These are phyloP conservation scores for Cyclotella atomus DNA, from an alignment of 108 stramenopile genomes.

Conservation along the genomic window DNA sequence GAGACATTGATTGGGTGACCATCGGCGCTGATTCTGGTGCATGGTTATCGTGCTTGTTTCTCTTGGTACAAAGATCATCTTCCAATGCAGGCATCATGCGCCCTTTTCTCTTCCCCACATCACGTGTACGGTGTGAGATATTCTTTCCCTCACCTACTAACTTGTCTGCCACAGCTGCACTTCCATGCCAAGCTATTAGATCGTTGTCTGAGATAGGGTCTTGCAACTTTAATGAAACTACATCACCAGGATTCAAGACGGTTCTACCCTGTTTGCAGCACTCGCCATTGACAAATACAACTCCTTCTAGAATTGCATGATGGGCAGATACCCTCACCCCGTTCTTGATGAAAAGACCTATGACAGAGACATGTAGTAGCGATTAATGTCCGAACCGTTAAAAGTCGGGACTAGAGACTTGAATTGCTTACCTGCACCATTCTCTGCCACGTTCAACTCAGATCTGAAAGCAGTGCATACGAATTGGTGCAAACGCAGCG, in stretches of 20 bases:
- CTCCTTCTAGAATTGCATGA: conserved; percentile 25
- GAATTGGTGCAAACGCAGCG: conserved; percentile 25
- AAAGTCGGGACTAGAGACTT: background rate
- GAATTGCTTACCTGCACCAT: conserved; percentile 12
- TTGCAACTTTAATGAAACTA: conserved; percentile 15
- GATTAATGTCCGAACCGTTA: background rate
- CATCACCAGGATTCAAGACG: conserved; percentile 9
- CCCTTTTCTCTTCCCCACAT: conserved; percentile 20
- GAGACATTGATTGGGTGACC: background rate
- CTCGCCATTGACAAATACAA: conserved; percentile 10
- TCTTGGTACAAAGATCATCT: background rate
- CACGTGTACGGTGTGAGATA: conserved; percentile 8
- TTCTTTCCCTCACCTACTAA: conserved; percentile 11
- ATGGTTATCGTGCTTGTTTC: background rate
- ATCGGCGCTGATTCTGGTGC: background rate
- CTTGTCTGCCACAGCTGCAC: conserved; percentile 13
- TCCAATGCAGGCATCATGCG: conserved; percentile 6
- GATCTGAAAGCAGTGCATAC: conserved; percentile 18
- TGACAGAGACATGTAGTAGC: too few species aligned
- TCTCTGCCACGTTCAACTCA: conserved; percentile 21
- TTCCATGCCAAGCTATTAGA: conserved; percentile 23
- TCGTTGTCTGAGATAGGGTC: background rate
- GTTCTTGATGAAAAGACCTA: conserved; percentile 19
- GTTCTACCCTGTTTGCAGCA: conserved; percentile 11
- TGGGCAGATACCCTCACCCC: conserved; percentile 20